A percentile compares a stretch with the other conserved stretches of the same genome.
Evolutionary conservation across 257 asterid genomes (phyloP).

Genomic region (Sherardia arvensis): DNA sequence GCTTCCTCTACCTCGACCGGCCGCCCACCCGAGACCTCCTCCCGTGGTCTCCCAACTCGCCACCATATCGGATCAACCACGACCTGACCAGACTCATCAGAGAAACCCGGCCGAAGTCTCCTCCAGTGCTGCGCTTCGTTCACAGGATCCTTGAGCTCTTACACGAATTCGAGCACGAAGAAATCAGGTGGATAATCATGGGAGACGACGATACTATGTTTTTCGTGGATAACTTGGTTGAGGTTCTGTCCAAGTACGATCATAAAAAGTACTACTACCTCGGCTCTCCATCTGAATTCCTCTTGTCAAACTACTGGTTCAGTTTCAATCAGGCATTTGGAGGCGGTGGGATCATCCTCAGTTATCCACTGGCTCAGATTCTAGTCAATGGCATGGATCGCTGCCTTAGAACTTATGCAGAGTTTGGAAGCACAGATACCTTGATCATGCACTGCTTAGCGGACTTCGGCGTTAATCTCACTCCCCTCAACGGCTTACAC

Average conservation of each 20-base stretch:
- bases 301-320: not conserved
- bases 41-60: not conserved
- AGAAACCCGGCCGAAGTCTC: not conserved
- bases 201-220: slow-evolving; percentile 3
- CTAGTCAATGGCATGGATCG: slow-evolving; percentile 1
- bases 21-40: not conserved
- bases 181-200: not conserved
- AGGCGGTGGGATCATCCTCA: slow-evolving; percentile 1
- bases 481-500: not conserved
- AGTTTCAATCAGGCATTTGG: slow-evolving; percentile 3
- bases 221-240: slow-evolving; percentile 1
- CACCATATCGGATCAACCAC: slow-evolving; percentile 1
- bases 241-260: slow-evolving; percentile 1
- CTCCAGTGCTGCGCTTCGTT: not conserved
- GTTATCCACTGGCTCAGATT: slow-evolving; percentile 1
- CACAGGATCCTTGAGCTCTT: not conserved
- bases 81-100: not conserved
- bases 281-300: not conserved
- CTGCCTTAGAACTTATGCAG: not conserved
- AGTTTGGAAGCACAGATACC: not conserved
- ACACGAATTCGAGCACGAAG: not conserved
- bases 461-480: not conserved
- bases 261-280: not conserved
- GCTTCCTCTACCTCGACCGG: not conserved
- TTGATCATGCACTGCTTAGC: not conserved